Percentiles rank a stretch among this genome's conserved stretches.
Evolutionary conservation across 176 grass and related monocot species (phyloP).

Genomic region (Avena eriantha): DNA sequence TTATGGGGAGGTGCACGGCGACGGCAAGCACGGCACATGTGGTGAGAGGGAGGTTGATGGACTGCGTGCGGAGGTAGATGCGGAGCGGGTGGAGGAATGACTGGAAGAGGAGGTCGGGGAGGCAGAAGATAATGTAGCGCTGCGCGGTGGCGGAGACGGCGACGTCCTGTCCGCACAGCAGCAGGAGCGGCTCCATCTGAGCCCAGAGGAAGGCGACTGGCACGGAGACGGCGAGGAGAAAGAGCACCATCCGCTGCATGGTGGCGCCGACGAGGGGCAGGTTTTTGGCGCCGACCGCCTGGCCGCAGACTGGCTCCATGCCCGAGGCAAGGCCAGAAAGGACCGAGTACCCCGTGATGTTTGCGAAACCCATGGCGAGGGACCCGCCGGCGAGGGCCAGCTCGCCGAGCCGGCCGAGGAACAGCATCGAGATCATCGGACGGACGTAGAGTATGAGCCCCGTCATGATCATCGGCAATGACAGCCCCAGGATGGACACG

Average conservation of each 20-base stretch:
- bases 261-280: constrained; percentile 70
- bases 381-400: constrained; percentile 89
- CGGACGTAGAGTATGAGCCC: constrained; percentile 83
- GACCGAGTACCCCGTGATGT: constrained; percentile 93
- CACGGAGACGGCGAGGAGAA: constrained; percentile 68
- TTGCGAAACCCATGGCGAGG: constrained; percentile 93
- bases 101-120: constrained; percentile 90
- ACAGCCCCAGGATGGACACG: constrained; percentile 40
- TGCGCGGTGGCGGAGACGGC: constrained; percentile 66
- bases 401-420: constrained; percentile 80
- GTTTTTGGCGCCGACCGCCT: constrained; percentile 79
- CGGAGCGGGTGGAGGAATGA: constrained; percentile 93
- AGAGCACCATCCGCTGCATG: constrained; percentile 75
- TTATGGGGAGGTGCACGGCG: constrained; percentile 73
- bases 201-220: constrained; percentile 75
- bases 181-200: constrained; percentile 80
- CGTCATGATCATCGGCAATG: constrained; percentile 87
- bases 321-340: constrained; percentile 89
- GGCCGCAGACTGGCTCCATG: constrained; percentile 97
- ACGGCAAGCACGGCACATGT: constrained; percentile 67
- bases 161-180: constrained; percentile 75
- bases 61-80: constrained; percentile 90
- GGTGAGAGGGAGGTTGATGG: constrained; percentile 83
- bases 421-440: constrained; percentile 98
- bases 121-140: constrained; percentile 71